Conservation (phyloP, 495 filamentous ascomycete species). For the Pseudotulostoma volvatum region DNA sequence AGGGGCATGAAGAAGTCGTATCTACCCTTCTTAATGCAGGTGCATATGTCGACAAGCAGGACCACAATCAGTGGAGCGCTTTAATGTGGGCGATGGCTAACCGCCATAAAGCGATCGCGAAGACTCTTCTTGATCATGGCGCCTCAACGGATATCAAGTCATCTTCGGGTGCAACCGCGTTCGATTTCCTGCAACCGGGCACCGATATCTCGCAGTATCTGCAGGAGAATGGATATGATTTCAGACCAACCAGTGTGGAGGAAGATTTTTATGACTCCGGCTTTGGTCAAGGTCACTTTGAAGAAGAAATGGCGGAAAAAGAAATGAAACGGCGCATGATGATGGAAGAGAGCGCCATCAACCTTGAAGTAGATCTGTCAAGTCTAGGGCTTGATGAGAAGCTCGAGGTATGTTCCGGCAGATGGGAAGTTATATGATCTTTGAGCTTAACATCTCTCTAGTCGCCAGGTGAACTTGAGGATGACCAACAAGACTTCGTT, state of each 20-base stretch:
- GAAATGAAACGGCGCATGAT: constrained; percentile 96
- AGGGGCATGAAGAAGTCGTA: constrained; percentile 89
- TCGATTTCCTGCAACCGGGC: constrained; percentile 86
- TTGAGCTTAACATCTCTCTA: constrained; percentile 18
- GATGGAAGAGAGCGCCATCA: constrained; percentile 99
- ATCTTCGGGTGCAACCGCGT: constrained; percentile 82
- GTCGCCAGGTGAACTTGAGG: constrained; percentile 65
- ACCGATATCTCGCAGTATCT: constrained; percentile 94
- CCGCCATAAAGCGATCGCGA: constrained; percentile 86
- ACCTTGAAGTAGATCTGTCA: constrained; percentile 90
- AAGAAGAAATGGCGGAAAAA: constrained; percentile 94
- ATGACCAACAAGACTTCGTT: constrained; percentile 88
- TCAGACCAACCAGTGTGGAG: constrained; percentile 70
- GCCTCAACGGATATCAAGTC: constrained; percentile 94
- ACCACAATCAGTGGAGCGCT: constrained; percentile 91
- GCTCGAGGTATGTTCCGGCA: constrained; percentile 68
- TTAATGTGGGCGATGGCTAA: constrained; percentile 99
- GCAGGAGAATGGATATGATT: constrained; percentile 80
- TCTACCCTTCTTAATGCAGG: constrained; percentile 68
- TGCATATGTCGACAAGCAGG: constrained; percentile 84
- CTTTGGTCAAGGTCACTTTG: constrained; percentile 83
- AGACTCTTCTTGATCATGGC: constrained; percentile 77
- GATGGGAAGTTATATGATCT: no score
- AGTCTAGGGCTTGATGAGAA: constrained; percentile 94
- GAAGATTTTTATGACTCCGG: constrained; percentile 94